Conservation (phyloP, 2,329 filamentous ascomycete genomes). For the Aspergillus sp. region DNA sequence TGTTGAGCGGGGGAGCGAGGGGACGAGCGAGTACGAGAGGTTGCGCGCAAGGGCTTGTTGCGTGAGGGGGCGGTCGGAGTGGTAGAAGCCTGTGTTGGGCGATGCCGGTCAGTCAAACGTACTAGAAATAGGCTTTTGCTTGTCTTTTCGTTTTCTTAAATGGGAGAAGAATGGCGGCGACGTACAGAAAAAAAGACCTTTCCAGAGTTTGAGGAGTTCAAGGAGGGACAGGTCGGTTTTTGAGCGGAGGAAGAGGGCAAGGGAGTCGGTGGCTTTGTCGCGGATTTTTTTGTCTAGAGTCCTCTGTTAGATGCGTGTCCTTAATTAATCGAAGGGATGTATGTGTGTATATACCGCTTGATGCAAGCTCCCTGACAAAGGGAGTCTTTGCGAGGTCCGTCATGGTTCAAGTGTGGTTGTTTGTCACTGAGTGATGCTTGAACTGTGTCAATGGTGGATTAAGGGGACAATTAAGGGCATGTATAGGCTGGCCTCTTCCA, state of each 20-base stretch:
- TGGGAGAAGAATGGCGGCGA: background rate
- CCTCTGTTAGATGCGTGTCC: background rate
- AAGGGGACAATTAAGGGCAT: background rate
- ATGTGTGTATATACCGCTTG: constrained; percentile 64
- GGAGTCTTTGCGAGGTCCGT: constrained; percentile 58
- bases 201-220: constrained; percentile 89
- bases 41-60: constrained; percentile 83
- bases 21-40: constrained; percentile 70
- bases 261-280: constrained; percentile 74
- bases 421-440: background rate
- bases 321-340: background rate
- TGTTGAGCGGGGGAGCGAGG: constrained; percentile 58
- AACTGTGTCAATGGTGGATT: background rate
- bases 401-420: constrained; percentile 26
- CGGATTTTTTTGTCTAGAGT: constrained; percentile 74
- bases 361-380: constrained; percentile 82
- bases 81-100: constrained; percentile 72
- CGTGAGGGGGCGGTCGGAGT: constrained; percentile 85
- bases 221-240: constrained; percentile 65
- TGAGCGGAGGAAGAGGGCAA: constrained; percentile 75
- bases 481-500: background rate
- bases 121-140: background rate
- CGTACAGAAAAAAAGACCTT: constrained; percentile 84
- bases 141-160: background rate
- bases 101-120: background rate